A percentile compares a stretch with the other conserved stretches of the same genome.
Conservation (phyloP, 2,329 filamentous ascomycete species). For the Penicillium carneum region DNA sequence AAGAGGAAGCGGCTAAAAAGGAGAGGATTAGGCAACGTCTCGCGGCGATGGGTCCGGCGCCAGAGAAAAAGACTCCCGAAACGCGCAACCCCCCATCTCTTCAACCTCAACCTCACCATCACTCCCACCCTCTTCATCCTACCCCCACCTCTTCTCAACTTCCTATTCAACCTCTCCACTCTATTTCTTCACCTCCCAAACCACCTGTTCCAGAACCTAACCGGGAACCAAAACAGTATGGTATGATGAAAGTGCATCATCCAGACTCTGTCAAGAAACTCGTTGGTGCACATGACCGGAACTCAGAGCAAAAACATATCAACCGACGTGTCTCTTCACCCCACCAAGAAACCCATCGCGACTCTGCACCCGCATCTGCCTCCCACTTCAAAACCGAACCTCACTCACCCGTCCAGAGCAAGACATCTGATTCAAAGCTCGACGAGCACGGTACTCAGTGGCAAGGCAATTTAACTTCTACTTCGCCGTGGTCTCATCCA, state of each 20-base stretch:
- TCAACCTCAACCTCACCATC: constrained; percentile 38
- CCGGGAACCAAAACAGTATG: constrained; percentile 66
- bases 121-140: constrained; percentile 11
- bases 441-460: constrained; percentile 49
- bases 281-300: constrained; percentile 46
- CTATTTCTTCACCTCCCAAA: constrained; percentile 62
- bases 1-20: constrained; percentile 64
- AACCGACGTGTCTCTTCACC: constrained; percentile 44
- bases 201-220: constrained; percentile 65
- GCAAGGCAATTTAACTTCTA: constrained; percentile 48
- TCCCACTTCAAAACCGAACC: constrained; percentile 7
- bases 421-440: constrained; percentile 37
- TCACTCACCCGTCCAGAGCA: constrained; percentile 10
- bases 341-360: constrained; percentile 39
- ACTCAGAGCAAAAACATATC: constrained; percentile 44
- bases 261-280: constrained; percentile 61
- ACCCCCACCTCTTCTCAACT: constrained; percentile 13
- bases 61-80: constrained; percentile 45
- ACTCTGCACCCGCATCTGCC: constrained; percentile 38
- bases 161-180: constrained; percentile 14
- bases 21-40: constrained; percentile 66
- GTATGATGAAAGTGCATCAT: constrained; percentile 68
- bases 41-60: constrained; percentile 59
- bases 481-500: constrained; percentile 48
- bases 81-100: constrained; percentile 36